Evolutionary conservation across 257 asterid genomes (phyloP).

Genomic region (Nicotiana sylvestris): DNA sequence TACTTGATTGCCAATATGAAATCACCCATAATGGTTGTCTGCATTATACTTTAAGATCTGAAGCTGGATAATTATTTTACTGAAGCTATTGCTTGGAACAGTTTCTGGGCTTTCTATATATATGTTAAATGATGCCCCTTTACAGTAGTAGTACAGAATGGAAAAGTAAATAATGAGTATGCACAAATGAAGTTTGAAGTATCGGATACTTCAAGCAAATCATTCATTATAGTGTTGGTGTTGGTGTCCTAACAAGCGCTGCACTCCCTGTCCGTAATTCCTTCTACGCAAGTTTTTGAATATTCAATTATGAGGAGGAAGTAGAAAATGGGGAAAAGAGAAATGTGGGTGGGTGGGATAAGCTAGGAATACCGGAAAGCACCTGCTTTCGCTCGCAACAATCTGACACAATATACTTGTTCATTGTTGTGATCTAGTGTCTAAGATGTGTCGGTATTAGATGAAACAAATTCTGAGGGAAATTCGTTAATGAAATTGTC

Average conservation of each 20-base stretch:
- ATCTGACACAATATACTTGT: background rate
- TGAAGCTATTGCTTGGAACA: background rate
- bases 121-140: background rate
- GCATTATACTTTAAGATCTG: background rate
- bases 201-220: background rate
- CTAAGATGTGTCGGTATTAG: background rate
- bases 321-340: constrained; percentile 1
- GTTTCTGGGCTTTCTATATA: background rate
- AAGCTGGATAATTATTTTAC: background rate
- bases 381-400: background rate
- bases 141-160: background rate
- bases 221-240: background rate
- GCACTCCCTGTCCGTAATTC: background rate
- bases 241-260: background rate
- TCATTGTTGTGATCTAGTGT: background rate
- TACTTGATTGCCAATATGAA: background rate
- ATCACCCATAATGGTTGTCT: background rate
- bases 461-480: background rate
- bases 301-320: background rate
- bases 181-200: background rate
- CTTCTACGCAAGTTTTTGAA: background rate
- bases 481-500: background rate
- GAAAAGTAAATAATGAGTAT: background rate
- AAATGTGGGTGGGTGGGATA: background rate
- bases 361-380: background rate